phyloP scores from a whole-genome alignment of 495 filamentous ascomycete genomes.

The Neurospora pannonica region DNA sequence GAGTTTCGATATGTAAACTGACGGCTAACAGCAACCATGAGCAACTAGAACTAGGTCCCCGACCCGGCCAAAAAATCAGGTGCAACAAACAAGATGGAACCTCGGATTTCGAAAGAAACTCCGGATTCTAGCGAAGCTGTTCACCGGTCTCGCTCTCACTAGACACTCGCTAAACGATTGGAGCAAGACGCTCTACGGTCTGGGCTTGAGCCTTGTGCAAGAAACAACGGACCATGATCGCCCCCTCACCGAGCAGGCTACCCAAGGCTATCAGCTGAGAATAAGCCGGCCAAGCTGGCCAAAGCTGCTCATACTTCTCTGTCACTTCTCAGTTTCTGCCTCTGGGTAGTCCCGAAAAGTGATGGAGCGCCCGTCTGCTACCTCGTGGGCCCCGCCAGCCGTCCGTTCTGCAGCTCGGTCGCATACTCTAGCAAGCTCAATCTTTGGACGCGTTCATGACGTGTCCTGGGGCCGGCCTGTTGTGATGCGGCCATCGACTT shows the following conservation, averaged over 20 bases:
- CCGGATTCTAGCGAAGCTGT: neutral
- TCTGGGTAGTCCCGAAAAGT: neutral
- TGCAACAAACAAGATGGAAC: neutral
- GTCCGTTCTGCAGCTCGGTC: neutral
- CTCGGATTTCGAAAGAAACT: neutral
- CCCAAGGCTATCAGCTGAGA: neutral
- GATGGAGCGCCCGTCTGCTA: neutral
- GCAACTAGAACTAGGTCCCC: neutral
- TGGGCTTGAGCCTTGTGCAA: neutral
- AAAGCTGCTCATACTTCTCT: neutral
- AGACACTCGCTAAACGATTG: neutral
- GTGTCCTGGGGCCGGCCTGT: conserved; percentile 20
- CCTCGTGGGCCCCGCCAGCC: neutral
- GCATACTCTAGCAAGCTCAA: neutral
- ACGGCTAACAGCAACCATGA: neutral
- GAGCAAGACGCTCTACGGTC: neutral
- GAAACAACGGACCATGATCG: neutral
- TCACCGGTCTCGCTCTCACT: neutral
- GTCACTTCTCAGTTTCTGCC: neutral
- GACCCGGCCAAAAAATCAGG: neutral
- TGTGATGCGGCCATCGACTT: conserved; percentile 15
- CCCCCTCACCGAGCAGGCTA: neutral
- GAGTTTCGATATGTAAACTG: neutral
- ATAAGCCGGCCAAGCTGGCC: neutral
- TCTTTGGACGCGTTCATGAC: conserved; percentile 5